These are phyloP conservation scores for Neurospora tetraspora DNA, from an alignment of 495 filamentous ascomycete genomes.

Conservation along the genomic window DNA sequence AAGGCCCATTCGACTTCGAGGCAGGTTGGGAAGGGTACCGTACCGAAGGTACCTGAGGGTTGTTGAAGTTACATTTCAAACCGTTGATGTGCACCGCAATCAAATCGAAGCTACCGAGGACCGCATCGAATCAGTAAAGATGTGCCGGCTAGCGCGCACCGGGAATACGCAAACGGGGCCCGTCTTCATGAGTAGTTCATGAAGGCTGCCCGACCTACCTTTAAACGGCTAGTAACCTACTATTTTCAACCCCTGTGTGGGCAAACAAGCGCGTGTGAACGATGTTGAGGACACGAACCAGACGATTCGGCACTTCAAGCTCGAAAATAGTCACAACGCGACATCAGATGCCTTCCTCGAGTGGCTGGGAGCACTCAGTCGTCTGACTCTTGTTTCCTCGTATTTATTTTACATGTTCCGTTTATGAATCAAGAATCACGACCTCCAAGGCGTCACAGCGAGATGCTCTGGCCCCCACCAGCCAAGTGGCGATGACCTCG, in stretches of 20 bases:
- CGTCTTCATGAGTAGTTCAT: not conserved
- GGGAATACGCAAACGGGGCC: not conserved
- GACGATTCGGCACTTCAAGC: not conserved
- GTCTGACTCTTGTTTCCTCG: not conserved
- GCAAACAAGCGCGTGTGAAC: not conserved
- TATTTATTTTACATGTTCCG: not conserved
- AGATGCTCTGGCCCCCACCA: not conserved
- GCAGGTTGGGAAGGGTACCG: not conserved
- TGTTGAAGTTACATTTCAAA: not conserved
- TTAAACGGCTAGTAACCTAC: not conserved
- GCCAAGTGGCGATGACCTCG: not conserved
- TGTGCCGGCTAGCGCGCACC: not conserved
- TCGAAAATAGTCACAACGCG: too few relatives aligned
- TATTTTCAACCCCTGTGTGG: not conserved
- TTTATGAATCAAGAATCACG: not conserved
- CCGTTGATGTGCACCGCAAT: not conserved
- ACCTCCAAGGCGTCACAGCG: accelerated
- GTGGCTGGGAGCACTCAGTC: too few relatives aligned
- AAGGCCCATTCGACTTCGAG: not conserved
- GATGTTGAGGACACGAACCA: not conserved
- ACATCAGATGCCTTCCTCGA: too few relatives aligned
- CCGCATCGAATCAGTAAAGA: not conserved
- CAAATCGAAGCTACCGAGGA: not conserved
- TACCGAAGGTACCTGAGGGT: not conserved
- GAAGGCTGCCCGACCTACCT: not conserved